Conservation (phyloP, 257 asterid species). For the Solanum sitiens region DNA sequence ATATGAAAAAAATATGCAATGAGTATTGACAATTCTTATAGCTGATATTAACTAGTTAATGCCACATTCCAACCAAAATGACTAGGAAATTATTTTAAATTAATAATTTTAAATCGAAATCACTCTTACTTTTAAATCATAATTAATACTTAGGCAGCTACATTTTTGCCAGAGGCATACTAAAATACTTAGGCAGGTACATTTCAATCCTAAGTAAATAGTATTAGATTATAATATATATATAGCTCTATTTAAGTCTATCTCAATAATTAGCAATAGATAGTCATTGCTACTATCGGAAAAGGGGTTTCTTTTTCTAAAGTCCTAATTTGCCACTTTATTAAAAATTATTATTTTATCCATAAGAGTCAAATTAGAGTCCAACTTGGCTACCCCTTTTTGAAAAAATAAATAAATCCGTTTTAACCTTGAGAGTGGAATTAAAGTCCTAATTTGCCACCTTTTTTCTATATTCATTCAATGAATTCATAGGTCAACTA, state of each 20-base stretch:
- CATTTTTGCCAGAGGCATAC: too few relatives aligned
- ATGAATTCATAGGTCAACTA: background rate
- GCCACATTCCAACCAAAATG: background rate
- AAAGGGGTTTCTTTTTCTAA: too few relatives aligned
- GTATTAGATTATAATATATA: too few relatives aligned
- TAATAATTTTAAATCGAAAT: too few relatives aligned
- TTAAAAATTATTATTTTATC: background rate
- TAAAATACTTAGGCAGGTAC: too few relatives aligned
- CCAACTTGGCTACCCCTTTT: background rate
- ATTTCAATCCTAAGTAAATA: too few relatives aligned
- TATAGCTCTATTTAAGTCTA: background rate
- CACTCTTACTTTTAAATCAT: background rate
- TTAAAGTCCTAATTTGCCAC: background rate
- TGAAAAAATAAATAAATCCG: background rate
- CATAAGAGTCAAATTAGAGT: background rate
- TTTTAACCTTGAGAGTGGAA: background rate
- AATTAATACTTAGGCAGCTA: too few relatives aligned
- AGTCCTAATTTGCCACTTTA: background rate
- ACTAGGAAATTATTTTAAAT: too few relatives aligned
- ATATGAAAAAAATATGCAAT: too few relatives aligned
- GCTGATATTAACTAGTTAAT: background rate
- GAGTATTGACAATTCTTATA: too few relatives aligned
- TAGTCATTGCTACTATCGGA: background rate
- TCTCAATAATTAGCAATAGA: background rate
- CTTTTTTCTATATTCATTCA: background rate